phyloP scores from a whole-genome alignment of 331 rosid species.

The Pyracantha coccinea region DNA sequence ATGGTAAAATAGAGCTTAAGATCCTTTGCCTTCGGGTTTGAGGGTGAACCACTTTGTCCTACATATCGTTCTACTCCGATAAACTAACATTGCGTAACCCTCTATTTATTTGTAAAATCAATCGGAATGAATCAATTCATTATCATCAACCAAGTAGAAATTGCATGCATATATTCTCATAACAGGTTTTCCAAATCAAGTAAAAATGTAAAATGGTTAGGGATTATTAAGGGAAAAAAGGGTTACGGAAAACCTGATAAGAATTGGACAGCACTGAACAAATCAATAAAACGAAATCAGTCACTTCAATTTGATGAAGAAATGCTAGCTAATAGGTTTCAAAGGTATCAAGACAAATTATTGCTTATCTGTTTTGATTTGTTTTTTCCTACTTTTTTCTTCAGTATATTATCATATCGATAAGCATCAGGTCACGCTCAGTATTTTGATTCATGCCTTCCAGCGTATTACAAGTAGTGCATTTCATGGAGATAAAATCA shows the following conservation, averaged over 20 bases:
- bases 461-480: slow-evolving; percentile 8
- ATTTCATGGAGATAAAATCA: slow-evolving; percentile 9
- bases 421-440: slow-evolving; percentile 40
- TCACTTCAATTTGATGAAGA: slow-evolving; percentile 10
- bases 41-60: not conserved
- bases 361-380: slow-evolving; percentile 56
- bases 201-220: not conserved
- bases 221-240: not conserved
- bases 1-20: not conserved
- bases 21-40: not conserved
- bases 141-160: not conserved
- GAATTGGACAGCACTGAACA: slow-evolving; percentile 18
- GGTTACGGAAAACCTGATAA: slow-evolving; percentile 3
- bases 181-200: not conserved
- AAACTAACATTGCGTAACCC: not conserved
- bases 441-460: slow-evolving; percentile 22
- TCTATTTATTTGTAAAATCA: not conserved
- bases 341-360: slow-evolving; percentile 38
- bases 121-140: not conserved
- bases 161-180: not conserved
- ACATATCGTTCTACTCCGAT: not conserved
- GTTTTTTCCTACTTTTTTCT: slow-evolving; percentile 40
- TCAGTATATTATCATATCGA: slow-evolving; percentile 37
- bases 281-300: slow-evolving; percentile 10
- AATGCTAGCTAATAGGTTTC: slow-evolving; percentile 1